Conservation (phyloP, 2,329 filamentous ascomycete genomes). For the Tolypocladium ovalisporum region DNA sequence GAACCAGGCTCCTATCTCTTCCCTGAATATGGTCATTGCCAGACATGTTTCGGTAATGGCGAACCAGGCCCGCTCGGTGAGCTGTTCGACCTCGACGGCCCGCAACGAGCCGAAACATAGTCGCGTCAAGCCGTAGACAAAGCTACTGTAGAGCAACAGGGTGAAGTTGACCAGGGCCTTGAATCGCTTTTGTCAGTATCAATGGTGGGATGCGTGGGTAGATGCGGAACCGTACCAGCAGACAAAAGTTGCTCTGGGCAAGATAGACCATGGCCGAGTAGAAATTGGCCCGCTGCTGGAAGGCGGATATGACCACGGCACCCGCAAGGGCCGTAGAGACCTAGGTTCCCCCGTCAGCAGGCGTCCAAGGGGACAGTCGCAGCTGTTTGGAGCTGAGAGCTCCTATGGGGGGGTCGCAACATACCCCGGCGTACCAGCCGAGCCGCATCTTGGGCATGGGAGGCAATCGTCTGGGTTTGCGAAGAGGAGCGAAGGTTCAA, state of each 20-base stretch:
- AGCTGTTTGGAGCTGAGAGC: background rate
- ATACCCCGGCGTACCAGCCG: constrained; percentile 50
- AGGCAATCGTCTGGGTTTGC: constrained; percentile 1
- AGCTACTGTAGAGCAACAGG: constrained; percentile 66
- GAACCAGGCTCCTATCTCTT: constrained; percentile 90
- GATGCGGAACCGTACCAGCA: constrained; percentile 53
- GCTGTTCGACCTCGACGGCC: constrained; percentile 88
- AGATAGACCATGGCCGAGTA: constrained; percentile 97
- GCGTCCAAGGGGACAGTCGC: constrained; percentile 3
- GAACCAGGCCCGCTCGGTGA: constrained; percentile 97
- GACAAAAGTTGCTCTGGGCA: constrained; percentile 88
- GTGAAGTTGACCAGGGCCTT: constrained; percentile 87
- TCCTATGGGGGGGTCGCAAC: constrained; percentile 13
- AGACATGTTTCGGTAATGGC: constrained; percentile 93
- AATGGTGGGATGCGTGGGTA: background rate
- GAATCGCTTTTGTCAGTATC: constrained; percentile 3
- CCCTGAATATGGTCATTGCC: constrained; percentile 96
- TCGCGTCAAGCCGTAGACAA: constrained; percentile 80
- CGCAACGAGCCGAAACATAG: constrained; percentile 84
- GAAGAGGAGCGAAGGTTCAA: background rate
- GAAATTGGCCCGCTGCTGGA: constrained; percentile 93
- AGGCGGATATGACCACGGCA: constrained; percentile 76
- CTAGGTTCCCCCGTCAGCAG: constrained; percentile 29
- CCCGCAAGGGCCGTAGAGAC: constrained; percentile 75
- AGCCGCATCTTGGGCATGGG: constrained; percentile 41